Evolutionary conservation across 805 yeast genomes (phyloP).

Genomic region (Teunomyces aglyptinius): DNA sequence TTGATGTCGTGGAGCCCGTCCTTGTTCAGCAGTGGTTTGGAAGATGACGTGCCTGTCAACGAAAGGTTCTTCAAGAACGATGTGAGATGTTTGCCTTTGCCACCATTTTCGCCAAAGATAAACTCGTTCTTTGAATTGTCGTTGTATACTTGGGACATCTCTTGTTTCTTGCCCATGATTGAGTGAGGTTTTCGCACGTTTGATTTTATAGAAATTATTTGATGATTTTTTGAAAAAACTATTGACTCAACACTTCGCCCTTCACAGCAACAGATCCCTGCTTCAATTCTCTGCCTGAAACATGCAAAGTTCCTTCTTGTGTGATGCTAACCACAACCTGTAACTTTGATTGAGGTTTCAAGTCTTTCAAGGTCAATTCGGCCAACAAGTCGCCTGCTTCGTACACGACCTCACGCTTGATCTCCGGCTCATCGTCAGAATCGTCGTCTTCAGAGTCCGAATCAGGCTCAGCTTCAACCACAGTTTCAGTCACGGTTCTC

Average conservation of each 20-base stretch:
- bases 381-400: conserved; percentile 74
- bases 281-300: conserved; percentile 65
- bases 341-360: conserved; percentile 59
- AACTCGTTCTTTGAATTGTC: conserved; percentile 49
- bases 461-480: conserved; percentile 62
- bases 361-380: conserved; percentile 71
- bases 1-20: conserved; percentile 27
- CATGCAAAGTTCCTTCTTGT: conserved; percentile 61
- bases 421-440: conserved; percentile 87
- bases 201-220: background rate
- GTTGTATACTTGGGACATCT: conserved; percentile 43
- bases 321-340: conserved; percentile 68
- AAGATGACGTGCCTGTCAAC: conserved; percentile 29
- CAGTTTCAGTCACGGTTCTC: conserved; percentile 77
- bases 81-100: conserved; percentile 58
- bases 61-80: conserved; percentile 48
- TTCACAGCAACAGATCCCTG: conserved; percentile 55
- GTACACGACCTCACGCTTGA: conserved; percentile 70
- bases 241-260: conserved; percentile 42
- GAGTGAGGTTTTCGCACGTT: background rate
- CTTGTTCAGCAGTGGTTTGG: conserved; percentile 10
- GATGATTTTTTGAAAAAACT: too few relatives aligned
- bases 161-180: conserved; percentile 42
- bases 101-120: conserved; percentile 67
- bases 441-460: conserved; percentile 40